Evolutionary conservation across 169 alveolate genomes (phyloP).

Genomic region (Cryptosporidium muris): DNA sequence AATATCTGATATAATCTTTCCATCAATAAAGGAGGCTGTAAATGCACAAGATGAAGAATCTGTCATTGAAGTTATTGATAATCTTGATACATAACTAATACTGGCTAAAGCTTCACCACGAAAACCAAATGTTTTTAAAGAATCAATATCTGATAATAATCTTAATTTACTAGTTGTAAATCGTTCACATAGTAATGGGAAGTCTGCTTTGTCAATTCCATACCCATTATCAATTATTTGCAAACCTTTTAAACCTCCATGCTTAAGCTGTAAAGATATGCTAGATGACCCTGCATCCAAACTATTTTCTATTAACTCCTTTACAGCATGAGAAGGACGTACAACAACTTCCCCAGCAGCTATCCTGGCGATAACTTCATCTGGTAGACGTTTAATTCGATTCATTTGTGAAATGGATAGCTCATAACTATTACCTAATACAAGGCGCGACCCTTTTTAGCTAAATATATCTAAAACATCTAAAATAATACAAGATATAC

Average conservation of each 20-base stretch:
- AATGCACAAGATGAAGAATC: slow-evolving; percentile 63
- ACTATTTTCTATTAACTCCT: slow-evolving; percentile 96
- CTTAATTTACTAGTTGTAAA: slow-evolving; percentile 95
- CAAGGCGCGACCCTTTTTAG: too few species aligned
- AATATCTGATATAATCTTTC: slow-evolving; percentile 68
- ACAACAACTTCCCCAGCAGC: slow-evolving; percentile 98
- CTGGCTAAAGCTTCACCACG: slow-evolving; percentile 98
- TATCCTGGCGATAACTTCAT: slow-evolving; percentile 89
- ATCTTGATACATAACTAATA: slow-evolving; percentile 61
- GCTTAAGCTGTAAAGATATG: slow-evolving; percentile 84
- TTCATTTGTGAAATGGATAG: too few species aligned
- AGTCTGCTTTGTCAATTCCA: slow-evolving; percentile 92
- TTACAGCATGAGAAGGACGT: slow-evolving; percentile 95
- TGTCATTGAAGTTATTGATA: slow-evolving; percentile 26
- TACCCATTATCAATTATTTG: slow-evolving; percentile 95
- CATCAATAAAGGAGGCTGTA: slow-evolving; percentile 68
- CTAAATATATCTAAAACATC: too few species aligned
- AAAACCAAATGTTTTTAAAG: slow-evolving; percentile 95
- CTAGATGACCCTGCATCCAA: slow-evolving; percentile 95
- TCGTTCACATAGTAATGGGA: slow-evolving; percentile 93
- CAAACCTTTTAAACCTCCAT: slow-evolving; percentile 91
- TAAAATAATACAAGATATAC: too few species aligned
- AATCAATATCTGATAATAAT: slow-evolving; percentile 84
- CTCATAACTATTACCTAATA: too few species aligned
- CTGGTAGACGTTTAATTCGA: slow-evolving; percentile 82